Base-by-base conservation (phyloP, 2,329 filamentous ascomycete genomes). In the Aureobasidium sp. region DNA sequence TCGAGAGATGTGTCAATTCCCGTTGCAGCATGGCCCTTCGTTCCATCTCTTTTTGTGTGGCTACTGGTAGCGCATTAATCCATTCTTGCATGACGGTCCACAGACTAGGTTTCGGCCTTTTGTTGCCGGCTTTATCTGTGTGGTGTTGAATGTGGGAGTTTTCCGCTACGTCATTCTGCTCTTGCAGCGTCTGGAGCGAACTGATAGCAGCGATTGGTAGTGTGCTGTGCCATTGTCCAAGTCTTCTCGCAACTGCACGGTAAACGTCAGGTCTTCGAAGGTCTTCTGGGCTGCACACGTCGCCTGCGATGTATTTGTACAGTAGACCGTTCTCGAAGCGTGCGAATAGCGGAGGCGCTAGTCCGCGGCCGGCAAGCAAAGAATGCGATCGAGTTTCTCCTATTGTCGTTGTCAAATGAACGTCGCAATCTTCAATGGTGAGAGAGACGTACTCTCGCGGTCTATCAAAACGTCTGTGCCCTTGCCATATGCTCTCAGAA, bases 51-150 rank as follows among this genome's bases (percentile, higher is more conserved):
- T 83, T 81, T 37, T 87, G 84, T 5, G 88, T 94, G 62, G 81
- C 80, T 59, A 81, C 85, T 13, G 94, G 92, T 65, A 99, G 80
- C 43, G 90, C 93, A 68, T 87, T 79, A 63, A 97, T 91, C 94
- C 94, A 99, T 77, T 92, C 95, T 74, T 96, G 91, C 83, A 97
- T 89, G 37, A 95, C 92, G 7, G 90, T 91, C 94, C 94, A 99
- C 62, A 96, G 78, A 73, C 95, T 97, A 20, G 92, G 90, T 26
- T 84, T 81, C 5, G 87, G 86, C 71, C 87, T 90, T 64, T 84
- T 84, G 66, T 66, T 43, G 29, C 63, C 85, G 26, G 84, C 84
- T 34, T 59, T 61, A 17, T 76, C 69, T 63, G 70, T 66, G 52
- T 74, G 71, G 10, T 43, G 41, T 20, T 51, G 34, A 24, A 53